Evolutionary conservation across 495 filamentous ascomycete species (phyloP).

Genomic region (Hypoxylon rickii): DNA sequence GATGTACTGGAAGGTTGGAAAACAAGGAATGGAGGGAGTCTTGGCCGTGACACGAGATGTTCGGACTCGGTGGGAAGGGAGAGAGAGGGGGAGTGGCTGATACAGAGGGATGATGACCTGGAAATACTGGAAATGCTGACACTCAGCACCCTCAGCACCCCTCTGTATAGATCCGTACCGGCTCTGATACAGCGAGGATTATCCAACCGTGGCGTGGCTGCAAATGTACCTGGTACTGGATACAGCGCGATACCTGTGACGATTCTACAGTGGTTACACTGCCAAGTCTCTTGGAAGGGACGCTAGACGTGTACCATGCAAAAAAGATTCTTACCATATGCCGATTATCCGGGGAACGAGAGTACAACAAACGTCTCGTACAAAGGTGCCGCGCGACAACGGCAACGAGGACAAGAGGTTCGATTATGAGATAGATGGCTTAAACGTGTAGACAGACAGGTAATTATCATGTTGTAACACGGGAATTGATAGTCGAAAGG

Average conservation of each 20-base stretch:
- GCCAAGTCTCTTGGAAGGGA: constrained; percentile 26
- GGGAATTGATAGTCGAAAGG: too few species aligned
- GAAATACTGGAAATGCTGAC: too few species aligned
- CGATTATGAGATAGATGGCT: too few species aligned
- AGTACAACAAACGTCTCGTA: constrained; percentile 1
- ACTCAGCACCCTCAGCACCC: too few species aligned
- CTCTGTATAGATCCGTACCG: too few species aligned
- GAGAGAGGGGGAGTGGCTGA: constrained; percentile 16
- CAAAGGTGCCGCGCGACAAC: too few species aligned
- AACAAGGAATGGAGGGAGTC: constrained; percentile 14
- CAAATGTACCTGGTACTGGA: not conserved
- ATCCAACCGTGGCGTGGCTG: not conserved
- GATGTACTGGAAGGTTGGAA: constrained; percentile 1
- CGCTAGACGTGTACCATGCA: constrained; percentile 26
- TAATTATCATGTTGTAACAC: too few species aligned
- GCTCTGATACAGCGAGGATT: not conserved
- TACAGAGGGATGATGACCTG: constrained; percentile 5
- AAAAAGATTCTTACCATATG: constrained; percentile 16
- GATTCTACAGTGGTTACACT: constrained; percentile 22
- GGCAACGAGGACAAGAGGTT: too few species aligned
- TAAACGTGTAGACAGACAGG: too few species aligned
- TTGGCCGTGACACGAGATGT: constrained; percentile 27
- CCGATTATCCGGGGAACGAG: constrained; percentile 35
- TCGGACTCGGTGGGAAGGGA: constrained; percentile 8
- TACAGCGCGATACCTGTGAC: too few species aligned